Evolutionary conservation across 1,284 basidiomycete genomes (phyloP).

Genomic region (Abortiporus biennis): DNA sequence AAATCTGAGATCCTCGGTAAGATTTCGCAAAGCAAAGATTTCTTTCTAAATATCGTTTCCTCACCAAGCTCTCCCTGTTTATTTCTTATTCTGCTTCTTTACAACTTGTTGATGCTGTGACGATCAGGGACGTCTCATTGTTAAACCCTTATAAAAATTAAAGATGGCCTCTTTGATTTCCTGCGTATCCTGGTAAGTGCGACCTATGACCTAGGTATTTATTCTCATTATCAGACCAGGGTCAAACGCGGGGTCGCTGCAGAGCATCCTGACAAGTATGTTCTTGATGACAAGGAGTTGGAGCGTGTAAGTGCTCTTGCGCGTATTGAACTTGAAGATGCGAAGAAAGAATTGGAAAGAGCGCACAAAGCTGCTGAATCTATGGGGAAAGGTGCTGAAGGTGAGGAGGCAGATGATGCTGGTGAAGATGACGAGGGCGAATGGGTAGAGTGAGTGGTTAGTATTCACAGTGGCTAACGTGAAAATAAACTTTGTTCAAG

Average conservation of each 20-base stretch:
- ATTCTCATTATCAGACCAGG: constrained; percentile 43
- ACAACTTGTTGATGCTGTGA: constrained; percentile 5
- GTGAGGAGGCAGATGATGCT: constrained; percentile 45
- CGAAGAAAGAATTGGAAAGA: constrained; percentile 77
- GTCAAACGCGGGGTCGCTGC: constrained; percentile 78
- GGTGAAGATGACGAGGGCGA: constrained; percentile 44
- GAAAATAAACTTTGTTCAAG: constrained; percentile 21
- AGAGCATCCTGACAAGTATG: constrained; percentile 81
- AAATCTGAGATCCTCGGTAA: no score
- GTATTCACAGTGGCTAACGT: constrained; percentile 1
- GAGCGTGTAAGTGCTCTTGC: constrained; percentile 88
- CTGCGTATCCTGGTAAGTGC: constrained; percentile 38
- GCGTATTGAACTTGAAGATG: constrained; percentile 84
- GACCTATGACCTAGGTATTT: background rate
- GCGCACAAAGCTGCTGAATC: constrained; percentile 72
- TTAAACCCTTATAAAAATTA: no score
- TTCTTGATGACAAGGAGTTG: constrained; percentile 88
- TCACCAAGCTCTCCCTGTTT: no score
- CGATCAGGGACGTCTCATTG: no score
- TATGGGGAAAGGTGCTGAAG: constrained; percentile 65
- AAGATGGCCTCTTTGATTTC: constrained; percentile 76
- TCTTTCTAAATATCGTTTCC: no score
- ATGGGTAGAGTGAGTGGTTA: constrained; percentile 79
- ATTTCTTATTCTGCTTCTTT: no score
- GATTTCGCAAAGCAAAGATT: no score